Conservation (phyloP, 768 basidiomycete genomes). For the Suillus bovinus region DNA sequence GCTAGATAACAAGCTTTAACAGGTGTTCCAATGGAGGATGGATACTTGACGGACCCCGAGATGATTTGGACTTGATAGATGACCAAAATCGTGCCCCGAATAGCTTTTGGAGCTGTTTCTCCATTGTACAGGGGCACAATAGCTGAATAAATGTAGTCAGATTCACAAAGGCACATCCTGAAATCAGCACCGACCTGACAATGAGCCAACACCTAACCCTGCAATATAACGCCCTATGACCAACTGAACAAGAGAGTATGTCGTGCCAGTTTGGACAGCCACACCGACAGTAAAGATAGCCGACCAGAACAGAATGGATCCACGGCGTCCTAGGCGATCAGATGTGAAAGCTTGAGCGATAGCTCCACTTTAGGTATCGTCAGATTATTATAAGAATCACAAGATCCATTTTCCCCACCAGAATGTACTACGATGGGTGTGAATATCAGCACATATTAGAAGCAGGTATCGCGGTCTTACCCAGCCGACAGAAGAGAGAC, state of each 20-base stretch:
- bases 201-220: conserved; percentile 74
- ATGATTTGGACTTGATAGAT: conserved; percentile 81
- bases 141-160: conserved; percentile 28
- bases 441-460: background rate
- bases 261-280: conserved; percentile 68
- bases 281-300: conserved; percentile 70
- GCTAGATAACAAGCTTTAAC: conserved; percentile 32
- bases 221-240: conserved; percentile 74
- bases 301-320: conserved; percentile 77
- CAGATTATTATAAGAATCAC: conserved; percentile 7
- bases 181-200: conserved; percentile 52
- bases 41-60: conserved; percentile 46
- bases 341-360: conserved; percentile 73
- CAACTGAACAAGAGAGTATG: conserved; percentile 60
- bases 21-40: background rate
- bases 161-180: conserved; percentile 6
- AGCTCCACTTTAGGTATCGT: conserved; percentile 47
- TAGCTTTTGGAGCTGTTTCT: conserved; percentile 73
- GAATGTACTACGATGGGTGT: conserved; percentile 40
- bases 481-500: conserved; percentile 78
- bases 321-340: conserved; percentile 68
- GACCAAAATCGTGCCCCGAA: conserved; percentile 73
- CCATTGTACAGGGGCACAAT: conserved; percentile 75
- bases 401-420: conserved; percentile 37
- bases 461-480: conserved; percentile 28